phyloP scores from a whole-genome alignment of 2,329 filamentous ascomycete genomes.

The Penicillium nordicum region DNA sequence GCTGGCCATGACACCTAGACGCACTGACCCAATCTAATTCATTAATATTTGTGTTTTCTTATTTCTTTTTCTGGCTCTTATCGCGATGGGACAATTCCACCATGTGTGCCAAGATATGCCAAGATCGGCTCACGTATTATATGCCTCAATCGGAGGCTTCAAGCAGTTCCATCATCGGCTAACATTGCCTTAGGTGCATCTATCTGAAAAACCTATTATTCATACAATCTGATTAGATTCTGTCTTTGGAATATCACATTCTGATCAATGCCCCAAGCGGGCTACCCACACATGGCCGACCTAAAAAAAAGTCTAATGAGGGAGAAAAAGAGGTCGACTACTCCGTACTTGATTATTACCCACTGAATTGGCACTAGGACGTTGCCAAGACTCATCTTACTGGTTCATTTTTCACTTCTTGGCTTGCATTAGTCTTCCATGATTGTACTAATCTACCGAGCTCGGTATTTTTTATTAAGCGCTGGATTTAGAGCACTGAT shows the following conservation, averaged over 20 bases:
- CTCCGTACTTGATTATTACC: no score
- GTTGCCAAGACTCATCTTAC: constrained; percentile 1
- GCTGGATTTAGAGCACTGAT: background rate
- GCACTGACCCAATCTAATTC: background rate
- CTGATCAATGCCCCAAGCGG: background rate
- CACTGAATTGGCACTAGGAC: background rate
- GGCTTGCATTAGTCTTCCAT: constrained; percentile 1
- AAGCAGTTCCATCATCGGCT: background rate
- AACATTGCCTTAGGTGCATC: background rate
- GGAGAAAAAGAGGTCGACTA: background rate
- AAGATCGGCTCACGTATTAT: background rate
- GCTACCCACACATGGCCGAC: background rate
- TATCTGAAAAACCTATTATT: background rate
- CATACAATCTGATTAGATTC: constrained; percentile 12
- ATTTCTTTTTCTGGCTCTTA: background rate
- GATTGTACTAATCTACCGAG: constrained; percentile 5
- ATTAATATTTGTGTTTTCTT: background rate
- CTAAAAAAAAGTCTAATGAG: background rate
- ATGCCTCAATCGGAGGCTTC: constrained; percentile 4
- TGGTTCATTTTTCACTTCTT: constrained; percentile 1
- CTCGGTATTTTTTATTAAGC: constrained; percentile 3
- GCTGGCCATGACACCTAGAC: background rate
- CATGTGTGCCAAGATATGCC: constrained; percentile 1
- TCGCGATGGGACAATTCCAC: background rate
- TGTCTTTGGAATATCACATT: background rate